Evolutionary conservation across 345 rosid species (phyloP), one percentile per base, ranked within the genome.

Genomic region (Odontarrhena argentea): DNA sequence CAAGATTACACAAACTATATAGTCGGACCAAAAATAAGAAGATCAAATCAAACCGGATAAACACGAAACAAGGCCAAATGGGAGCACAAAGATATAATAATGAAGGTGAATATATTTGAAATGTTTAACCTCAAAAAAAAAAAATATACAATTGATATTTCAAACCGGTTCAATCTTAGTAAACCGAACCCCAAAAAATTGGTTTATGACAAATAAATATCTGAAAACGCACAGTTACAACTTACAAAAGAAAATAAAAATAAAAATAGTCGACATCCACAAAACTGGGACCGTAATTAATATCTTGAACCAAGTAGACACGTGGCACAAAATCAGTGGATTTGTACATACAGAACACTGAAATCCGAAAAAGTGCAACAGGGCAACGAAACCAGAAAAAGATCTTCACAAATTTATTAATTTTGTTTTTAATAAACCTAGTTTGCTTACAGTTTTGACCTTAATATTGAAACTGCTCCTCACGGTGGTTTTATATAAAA

Each of bases 391-490:
- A 28, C 3, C 18, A 28, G 37, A 9, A 51, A 50, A 9, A 9
- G 28, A 26, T 51, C 8, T 50, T 48, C 9, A 4, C 18, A 2
- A 28, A 28, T 4, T 28, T 28, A 28, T 28, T 28, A 28, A 0
- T 18, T 18, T 18, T 18, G 22, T 18, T 18, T 18, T 18, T 0
- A 18, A 18, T 1, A 18, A 18, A 18, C 22, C 22, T 18, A 18
- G 22, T 18, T 18, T 18, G 22, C 0, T 28, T 28, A 28, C 28
- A 53, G 11, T 62, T 15, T 8, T 43, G 70, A 44, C 70, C 36
- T 32, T 55, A 24, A 67, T 13, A 37, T 1, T 1, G 64, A 67
- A 67, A 67, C 48, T 67, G 41, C 46, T 67, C 64, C 63, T 55
- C 63, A 45, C 9, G 28, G 9, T 48, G 9, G 9, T 38, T 50